Evolutionary conservation across 2,329 filamentous ascomycete genomes (phyloP).

Genomic region (Podosphaera xanthii): DNA sequence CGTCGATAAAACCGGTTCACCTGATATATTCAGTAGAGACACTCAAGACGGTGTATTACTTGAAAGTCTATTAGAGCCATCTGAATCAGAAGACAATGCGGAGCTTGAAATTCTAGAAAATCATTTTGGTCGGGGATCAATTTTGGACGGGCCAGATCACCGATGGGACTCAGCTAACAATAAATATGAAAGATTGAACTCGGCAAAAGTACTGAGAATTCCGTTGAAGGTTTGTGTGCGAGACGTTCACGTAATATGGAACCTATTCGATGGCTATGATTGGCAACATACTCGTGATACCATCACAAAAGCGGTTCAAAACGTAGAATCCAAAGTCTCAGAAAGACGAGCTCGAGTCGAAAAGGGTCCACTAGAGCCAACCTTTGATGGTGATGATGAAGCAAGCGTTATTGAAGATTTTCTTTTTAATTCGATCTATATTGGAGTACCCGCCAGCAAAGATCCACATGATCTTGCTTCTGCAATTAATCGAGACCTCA

Average conservation of each 20-base stretch:
- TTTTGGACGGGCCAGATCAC: conserved; percentile 43
- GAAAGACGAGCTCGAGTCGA: conserved; percentile 43
- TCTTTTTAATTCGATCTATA: conserved; percentile 96
- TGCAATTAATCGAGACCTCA: conserved; percentile 71
- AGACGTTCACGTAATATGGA: conserved; percentile 90
- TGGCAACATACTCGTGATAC: conserved; percentile 73
- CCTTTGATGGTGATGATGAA: conserved; percentile 48
- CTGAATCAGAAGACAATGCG: conserved; percentile 24
- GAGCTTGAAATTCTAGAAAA: conserved; percentile 51
- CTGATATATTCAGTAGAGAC: conserved; percentile 16
- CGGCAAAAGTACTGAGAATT: conserved; percentile 35
- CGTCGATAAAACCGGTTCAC: conserved; percentile 18
- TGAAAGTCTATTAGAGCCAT: conserved; percentile 20
- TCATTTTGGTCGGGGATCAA: conserved; percentile 45
- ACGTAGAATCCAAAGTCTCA: conserved; percentile 62
- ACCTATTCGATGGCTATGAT: conserved; percentile 92
- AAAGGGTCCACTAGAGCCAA: conserved; percentile 30
- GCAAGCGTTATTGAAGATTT: conserved; percentile 83
- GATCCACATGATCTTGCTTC: conserved; percentile 63
- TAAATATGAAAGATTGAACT: conserved; percentile 44
- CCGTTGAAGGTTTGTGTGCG: conserved; percentile 59
- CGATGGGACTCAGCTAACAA: conserved; percentile 63
- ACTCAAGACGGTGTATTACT: conserved; percentile 24
- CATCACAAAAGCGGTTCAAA: conserved; percentile 70
- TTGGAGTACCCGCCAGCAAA: conserved; percentile 67